Conservation (phyloP, 306 rosid genomes). For the Medicago truncatula region MtrunA17r5.0-ANR NC_053044.1:1664001-1664500, state of each 20-base stretch:
- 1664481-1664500: conserved; percentile 39
- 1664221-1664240: conserved; percentile 2
- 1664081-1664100: conserved; percentile 46
- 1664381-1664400: conserved; percentile 28
- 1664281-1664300: conserved; percentile 13
- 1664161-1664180: neutral
- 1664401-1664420: conserved; percentile 29
- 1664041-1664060: conserved; percentile 38
- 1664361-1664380: conserved; percentile 32
- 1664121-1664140: conserved; percentile 15
- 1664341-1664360: conserved; percentile 44
- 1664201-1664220: conserved; percentile 26
- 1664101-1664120: conserved; percentile 36
- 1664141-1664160: neutral
- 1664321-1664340: conserved; percentile 38
- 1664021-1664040: conserved; percentile 37
- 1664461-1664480: conserved; percentile 38
- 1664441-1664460: conserved; percentile 39
- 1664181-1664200: neutral
- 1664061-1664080: conserved; percentile 44
- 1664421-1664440: conserved; percentile 52
- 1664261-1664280: conserved; percentile 7
- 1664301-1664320: conserved; percentile 40
- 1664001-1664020: conserved; percentile 31
- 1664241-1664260: conserved; percentile 21